Percentiles rank a stretch among this genome's conserved stretches.
Conservation (phyloP, 1,139 yeast species). For the Blastobotrys proliferans region DNA sequence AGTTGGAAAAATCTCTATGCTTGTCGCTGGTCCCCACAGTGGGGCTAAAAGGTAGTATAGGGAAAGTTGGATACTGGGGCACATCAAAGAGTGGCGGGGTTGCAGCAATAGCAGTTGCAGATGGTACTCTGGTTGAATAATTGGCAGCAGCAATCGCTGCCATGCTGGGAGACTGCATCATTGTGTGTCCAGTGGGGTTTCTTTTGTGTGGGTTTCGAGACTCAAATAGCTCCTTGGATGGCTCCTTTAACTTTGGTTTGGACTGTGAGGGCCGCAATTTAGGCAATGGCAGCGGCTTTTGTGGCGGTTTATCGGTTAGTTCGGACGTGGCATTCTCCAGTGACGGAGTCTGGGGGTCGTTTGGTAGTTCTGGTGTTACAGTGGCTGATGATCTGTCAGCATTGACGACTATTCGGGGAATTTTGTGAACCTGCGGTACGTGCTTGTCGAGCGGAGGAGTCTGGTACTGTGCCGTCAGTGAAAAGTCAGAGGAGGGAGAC, state of each 20-base stretch:
- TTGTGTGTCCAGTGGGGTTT: constrained; percentile 7
- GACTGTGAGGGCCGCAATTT: constrained; percentile 5
- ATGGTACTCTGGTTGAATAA: not conserved
- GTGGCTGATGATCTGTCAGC: not conserved
- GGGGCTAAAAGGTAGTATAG: constrained; percentile 4
- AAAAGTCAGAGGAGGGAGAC: not conserved
- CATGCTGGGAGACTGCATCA: constrained; percentile 8
- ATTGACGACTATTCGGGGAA: not conserved
- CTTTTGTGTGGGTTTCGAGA: constrained; percentile 8
- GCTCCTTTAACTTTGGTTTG: not conserved
- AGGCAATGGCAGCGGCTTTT: constrained; percentile 12
- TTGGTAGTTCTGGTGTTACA: constrained; percentile 1
- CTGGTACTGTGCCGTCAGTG: constrained; percentile 1
- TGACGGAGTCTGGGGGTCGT: constrained; percentile 8
- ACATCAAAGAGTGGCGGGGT: constrained; percentile 2
- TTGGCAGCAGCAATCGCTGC: constrained; percentile 4
- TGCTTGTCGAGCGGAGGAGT: constrained; percentile 7
- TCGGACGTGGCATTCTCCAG: constrained; percentile 10
- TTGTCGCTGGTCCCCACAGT: not conserved
- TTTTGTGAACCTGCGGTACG: not conserved
- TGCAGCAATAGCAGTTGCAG: not conserved
- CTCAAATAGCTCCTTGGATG: constrained; percentile 3
- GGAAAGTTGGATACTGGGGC: constrained; percentile 8
- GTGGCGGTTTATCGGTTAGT: constrained; percentile 8
- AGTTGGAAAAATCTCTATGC: not conserved